Base-by-base conservation (phyloP, 2,329 filamentous ascomycete genomes). In the Aspergillus sp. region DNA sequence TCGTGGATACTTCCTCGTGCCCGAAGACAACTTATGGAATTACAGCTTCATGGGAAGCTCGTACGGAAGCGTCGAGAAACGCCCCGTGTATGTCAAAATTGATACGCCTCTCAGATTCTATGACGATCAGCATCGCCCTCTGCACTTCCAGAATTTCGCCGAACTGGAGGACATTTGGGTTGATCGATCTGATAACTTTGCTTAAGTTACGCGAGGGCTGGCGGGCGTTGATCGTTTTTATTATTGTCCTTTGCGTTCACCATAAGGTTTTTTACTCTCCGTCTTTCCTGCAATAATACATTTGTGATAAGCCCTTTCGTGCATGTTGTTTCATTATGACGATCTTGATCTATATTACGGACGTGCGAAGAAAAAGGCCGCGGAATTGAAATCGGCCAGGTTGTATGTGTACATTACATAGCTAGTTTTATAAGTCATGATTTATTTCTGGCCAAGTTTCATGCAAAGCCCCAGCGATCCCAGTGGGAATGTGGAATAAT, bases 151-250 rank as follows among this genome's bases (percentile, higher is more conserved):
- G 74, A 96, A 92, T 76, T 99, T 99, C 78, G 91, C 93, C 1
- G 93, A 99, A 80, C 77, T 99, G 72, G 95, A 99, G 78, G 93
- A 99, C 76, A 90, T 96, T 42, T 96, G 93, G 86, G 93, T 97
- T 47, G 95, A 99, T 75, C 83, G 92, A 68, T 86, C 86, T 62
- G 93, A 99, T 79, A 93, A 93, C 74, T 96, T 99, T 80, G 93
- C 91, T 67, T 98, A 84, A 81, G 64, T 67, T 98, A 84, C 81
- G 64, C 56, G 54, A 56, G 34, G 34, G 34, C 5, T 43, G 51
- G 45, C 60, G 55, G 65, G 66, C 62, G 62, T 67, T 69, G 53
- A 55, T 60, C 39, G 36, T 57, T 53, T 55, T 32, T 45, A 59
- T 55, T 53, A 24, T 55, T 53, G 17, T 53, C 26, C 17, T 55